Base-by-base conservation (phyloP, 2,329 filamentous ascomycete genomes). In the Penicillium concentricum region DNA sequence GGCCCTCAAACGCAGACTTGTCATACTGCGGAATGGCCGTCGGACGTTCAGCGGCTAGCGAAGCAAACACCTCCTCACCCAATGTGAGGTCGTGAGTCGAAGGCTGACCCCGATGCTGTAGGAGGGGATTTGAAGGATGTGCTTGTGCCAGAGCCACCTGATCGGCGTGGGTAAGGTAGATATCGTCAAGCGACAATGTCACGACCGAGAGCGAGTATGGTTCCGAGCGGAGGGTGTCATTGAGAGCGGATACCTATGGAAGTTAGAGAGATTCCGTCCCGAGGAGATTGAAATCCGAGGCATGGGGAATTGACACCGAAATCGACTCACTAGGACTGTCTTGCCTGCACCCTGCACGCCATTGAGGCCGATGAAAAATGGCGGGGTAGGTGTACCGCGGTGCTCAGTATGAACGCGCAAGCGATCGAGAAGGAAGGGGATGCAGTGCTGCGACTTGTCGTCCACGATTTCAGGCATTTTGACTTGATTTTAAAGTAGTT, bases 341-440 rank as follows among this genome's bases (percentile, higher is more conserved):
- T 97, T 97, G 64, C 93, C 93, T 37, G 90, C 88, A 59, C 93
- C 93, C 76, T 97, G 93, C 28, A 96, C 86, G 59, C 92, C 93
- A 67, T 95, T 96, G 67, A 97, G 83, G 45, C 92, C 93, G 61
- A 97, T 82, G 72, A 96, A 85, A 74, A 96, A 90, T 28, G 92
- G 91, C 20, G 82, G 82, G 64, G 69, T 64, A 52, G 54, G 22
- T 63, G n/a, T 61, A 50, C 77, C 69, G 38, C 66, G 66, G 61
- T 75, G 70, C 18, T 72, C 67, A 59, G 76, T 77, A 70, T 88
- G 83, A 35, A 72, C 61, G 57, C 79, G 71, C 55, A 91, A 78
- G 44, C 81, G 83, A 38, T 83, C 76, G 35, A 89, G 80, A 59
- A 92, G 88, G 73, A 93, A 94, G 22, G 89, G 87, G 62, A 92